phyloP scores from a whole-genome alignment of 208 protist genomes.

The Leishmania gerbilli region DNA sequence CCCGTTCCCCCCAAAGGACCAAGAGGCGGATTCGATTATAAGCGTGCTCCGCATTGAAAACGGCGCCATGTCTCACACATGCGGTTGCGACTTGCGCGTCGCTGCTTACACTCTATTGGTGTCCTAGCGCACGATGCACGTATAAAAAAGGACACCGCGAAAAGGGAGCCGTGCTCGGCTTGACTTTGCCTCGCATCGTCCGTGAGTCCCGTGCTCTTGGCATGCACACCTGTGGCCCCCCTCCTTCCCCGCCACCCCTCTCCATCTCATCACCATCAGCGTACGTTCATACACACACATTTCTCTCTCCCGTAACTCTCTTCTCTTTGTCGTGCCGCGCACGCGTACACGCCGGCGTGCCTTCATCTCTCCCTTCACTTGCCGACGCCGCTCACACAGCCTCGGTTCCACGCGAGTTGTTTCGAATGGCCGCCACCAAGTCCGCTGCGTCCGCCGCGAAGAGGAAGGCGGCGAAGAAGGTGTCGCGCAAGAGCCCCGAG shows the following conservation, averaged over 20 bases:
- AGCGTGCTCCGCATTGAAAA: background rate
- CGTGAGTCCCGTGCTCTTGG: background rate
- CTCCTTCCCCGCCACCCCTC: background rate
- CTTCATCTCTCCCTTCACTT: background rate
- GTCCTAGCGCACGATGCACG: background rate
- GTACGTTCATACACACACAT: background rate
- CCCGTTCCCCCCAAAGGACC: background rate
- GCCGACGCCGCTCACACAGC: background rate
- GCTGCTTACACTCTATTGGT: background rate
- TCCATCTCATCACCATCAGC: background rate
- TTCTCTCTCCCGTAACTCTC: background rate
- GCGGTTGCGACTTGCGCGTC: background rate
- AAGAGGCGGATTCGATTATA: background rate
- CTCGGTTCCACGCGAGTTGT: slow-evolving; percentile 25
- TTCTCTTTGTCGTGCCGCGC: background rate
- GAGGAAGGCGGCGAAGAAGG: slow-evolving; percentile 61
- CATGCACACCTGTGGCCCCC: background rate
- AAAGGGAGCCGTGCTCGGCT: background rate
- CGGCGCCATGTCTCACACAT: background rate
- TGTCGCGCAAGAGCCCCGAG: slow-evolving; percentile 50
- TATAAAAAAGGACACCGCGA: background rate
- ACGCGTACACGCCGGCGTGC: background rate
- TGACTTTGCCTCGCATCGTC: background rate
- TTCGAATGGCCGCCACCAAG: slow-evolving; percentile 16
- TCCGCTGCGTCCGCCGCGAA: slow-evolving; percentile 62